Base-by-base conservation (phyloP, 2,329 filamentous ascomycete genomes). In the Fusarium denticulatum region DNA sequence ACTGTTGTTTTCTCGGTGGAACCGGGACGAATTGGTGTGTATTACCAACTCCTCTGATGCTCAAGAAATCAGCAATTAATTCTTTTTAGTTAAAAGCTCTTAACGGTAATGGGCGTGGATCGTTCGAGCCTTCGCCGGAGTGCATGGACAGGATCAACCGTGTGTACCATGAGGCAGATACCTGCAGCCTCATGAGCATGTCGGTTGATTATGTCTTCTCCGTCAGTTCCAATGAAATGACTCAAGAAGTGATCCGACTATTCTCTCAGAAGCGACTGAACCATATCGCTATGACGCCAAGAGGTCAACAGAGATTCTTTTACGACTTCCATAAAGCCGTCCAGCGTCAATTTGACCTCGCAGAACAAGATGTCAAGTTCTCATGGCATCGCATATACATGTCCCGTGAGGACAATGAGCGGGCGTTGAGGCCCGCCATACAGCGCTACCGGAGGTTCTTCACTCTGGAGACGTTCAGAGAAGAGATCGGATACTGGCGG, bases 301-400 rank as follows among this genome's bases (percentile, higher is more conserved):
- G 34, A 7, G 55, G 43, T 20, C 24, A 30, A 14, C 32, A 50
- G 26, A 50, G 22, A 15, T 57, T 67, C n/a, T 16, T 16, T 7
- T 73, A 69, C 24, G 45, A 70, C 49, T 69, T 75, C 14, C 71
- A 74, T 15, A 43, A 30, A 6, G 56, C 60, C 18, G 56, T 68
- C 6, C 59, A 71, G 22, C 52, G 55, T 14, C 72, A 77, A 16
- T 46, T 77, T 2, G 32, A 60, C 8, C 65, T 76, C n/a, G 69
- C 61, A 18, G 58, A 53, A 9, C 40, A 24, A 22, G n/a, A 71
- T 14, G 28, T 71, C 15, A 34, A 62, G 5, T 71, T 67, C 52
- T 77, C 74, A 3, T 75, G 64, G 73, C 74, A 77, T 50, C 73
- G 64, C 4, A 69, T 76, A 60, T 64, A 66, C 32, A 34, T 14